Evolutionary conservation across 306 rosid species (phyloP), one percentile per base, ranked within the genome.

Genomic region (Dryas octopetala): DNA sequence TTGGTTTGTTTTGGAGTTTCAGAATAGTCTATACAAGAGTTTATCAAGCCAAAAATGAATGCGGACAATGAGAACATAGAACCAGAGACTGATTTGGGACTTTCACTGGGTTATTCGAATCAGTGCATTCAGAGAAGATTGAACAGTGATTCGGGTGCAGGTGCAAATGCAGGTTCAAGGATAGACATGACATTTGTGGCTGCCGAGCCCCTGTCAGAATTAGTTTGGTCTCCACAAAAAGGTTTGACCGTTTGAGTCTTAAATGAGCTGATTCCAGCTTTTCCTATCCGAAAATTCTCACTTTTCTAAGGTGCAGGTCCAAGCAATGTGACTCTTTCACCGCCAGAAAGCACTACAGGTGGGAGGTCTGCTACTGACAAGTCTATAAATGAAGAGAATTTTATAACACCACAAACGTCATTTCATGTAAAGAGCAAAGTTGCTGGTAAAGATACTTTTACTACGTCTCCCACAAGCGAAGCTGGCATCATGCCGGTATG

Each of bases 151-250:
- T 73, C 81, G 51, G 87, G 97, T 91, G 98, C 91, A 95, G 96
- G 96, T 91, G 98, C 96, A 95, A 90, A 95, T 95, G 98, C 96
- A 86, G 88, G 78, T 85, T 87, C 82, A 49, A 80, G 75, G 88
- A 64, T 72, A 75, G 82, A 79, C 85, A 78, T 68, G 80, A 55
- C 79, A 76, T 80, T 83, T 83, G 80, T 86, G 77, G 74, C 89
- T 73, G 44, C 75, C 47, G 87, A 85, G 5, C 90, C 96, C 52
- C 71, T 95, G 40, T 90, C 97, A 69, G 98, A 95, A 80, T 87
- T 95, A 74, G 97, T 95, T 78, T 95, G 98, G 98, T 87, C 91
- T 85, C 88, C 90, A 73, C 88, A 85, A 70, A 76, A 84, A 81
- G 97, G 98, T 79, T 79, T 76, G 82, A 76, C 77, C 76, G 97